These are phyloP conservation scores for Rosa chinensis DNA, from an alignment of 306 rosid species.

Conservation along the genomic window DNA sequence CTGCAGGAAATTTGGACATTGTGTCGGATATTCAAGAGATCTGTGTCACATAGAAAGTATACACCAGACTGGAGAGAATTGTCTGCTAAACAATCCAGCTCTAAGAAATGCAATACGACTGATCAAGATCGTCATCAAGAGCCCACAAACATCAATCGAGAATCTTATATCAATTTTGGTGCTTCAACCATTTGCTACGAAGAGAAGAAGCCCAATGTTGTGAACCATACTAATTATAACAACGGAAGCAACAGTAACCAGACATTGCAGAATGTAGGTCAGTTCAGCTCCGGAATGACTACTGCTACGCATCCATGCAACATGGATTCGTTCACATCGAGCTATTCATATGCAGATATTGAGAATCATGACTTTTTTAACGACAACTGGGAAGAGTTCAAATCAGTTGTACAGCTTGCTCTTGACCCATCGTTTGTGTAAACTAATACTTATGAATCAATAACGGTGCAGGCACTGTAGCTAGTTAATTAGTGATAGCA, in stretches of 20 bases:
- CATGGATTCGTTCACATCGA: conserved; percentile 32
- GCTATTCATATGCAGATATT: conserved; percentile 31
- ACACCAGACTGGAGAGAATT: conserved; percentile 47
- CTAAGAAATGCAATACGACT: conserved; percentile 18
- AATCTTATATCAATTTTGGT: conserved; percentile 54
- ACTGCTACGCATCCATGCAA: conserved; percentile 27
- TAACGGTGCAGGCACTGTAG: background rate
- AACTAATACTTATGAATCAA: background rate
- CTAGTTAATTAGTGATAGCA: background rate
- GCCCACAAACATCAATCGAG: conserved; percentile 28
- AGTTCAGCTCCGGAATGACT: conserved; percentile 22
- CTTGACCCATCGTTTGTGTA: conserved; percentile 43
- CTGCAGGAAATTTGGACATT: conserved; percentile 95
- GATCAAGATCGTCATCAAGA: conserved; percentile 5
- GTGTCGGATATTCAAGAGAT: conserved; percentile 81
- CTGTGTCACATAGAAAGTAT: conserved; percentile 49
- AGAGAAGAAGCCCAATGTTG: conserved; percentile 39
- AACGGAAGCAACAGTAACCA: conserved; percentile 20
- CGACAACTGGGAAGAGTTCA: conserved; percentile 81
- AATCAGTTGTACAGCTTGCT: conserved; percentile 61
- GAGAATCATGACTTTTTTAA: conserved; percentile 30
- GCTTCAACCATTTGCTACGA: conserved; percentile 16
- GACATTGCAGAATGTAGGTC: conserved; percentile 17
- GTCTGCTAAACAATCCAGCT: conserved; percentile 33
- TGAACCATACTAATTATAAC: conserved; percentile 14